A percentile compares a stretch with the other conserved stretches of the same genome.
Evolutionary conservation across 306 rosid species (phyloP).

Genomic region (Sesbania bispinosa): DNA sequence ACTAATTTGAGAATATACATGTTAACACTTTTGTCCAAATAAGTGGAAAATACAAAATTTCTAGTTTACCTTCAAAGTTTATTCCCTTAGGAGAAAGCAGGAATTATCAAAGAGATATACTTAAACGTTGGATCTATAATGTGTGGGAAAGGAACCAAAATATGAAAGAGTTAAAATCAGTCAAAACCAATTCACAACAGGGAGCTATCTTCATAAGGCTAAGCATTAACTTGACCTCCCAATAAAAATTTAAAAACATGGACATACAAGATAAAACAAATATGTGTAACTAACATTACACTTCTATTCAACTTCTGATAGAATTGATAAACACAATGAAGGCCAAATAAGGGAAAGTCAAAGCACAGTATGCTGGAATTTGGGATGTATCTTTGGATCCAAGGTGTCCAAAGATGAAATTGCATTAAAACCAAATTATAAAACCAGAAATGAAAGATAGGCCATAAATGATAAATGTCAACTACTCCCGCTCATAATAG

Average conservation of each 20-base stretch:
- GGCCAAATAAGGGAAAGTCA: not conserved
- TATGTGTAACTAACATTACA: too few species aligned
- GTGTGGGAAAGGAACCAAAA: constrained; percentile 75
- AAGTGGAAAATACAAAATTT: not conserved
- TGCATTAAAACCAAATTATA: too few species aligned
- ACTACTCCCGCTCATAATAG: not conserved
- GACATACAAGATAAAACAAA: too few species aligned
- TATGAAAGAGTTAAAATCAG: constrained; percentile 23
- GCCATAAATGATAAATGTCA: constrained; percentile 4
- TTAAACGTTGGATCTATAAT: constrained; percentile 82
- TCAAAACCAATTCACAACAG: constrained; percentile 11
- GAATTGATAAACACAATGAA: not conserved
- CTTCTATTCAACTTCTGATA: too few species aligned
- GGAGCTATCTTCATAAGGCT: not conserved
- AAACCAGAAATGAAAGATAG: not conserved
- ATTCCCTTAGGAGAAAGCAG: constrained; percentile 90
- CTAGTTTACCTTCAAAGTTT: constrained; percentile 79
- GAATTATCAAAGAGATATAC: constrained; percentile 73
- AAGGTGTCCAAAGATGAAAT: not conserved
- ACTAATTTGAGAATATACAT: not conserved
- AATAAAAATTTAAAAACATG: not conserved
- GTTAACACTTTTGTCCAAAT: not conserved
- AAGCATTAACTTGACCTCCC: not conserved
- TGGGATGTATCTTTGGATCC: not conserved
- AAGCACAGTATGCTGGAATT: not conserved